A percentile compares a stretch with the other conserved stretches of the same genome.
Conservation (phyloP, 1,284 basidiomycete genomes). For the Puccinia triticina region DNA sequence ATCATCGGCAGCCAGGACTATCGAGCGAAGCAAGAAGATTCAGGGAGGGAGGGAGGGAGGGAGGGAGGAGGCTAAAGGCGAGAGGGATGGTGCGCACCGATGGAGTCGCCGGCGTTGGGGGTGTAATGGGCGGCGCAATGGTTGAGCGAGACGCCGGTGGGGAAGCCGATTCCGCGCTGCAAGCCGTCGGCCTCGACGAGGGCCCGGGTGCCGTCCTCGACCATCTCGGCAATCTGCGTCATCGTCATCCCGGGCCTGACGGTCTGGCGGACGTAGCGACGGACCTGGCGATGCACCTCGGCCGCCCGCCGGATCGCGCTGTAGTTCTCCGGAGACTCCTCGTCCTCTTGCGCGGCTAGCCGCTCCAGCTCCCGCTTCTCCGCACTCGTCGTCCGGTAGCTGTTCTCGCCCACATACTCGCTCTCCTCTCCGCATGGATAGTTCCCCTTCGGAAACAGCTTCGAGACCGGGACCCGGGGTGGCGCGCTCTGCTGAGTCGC, state of each 20-base stretch:
- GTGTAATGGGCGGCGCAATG: slow-evolving; percentile 96
- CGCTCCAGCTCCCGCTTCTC: slow-evolving; percentile 85
- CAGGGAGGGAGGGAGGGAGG: background rate
- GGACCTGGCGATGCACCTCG: slow-evolving; percentile 94
- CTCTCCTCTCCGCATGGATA: slow-evolving; percentile 92
- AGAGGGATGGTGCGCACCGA: slow-evolving; percentile 65
- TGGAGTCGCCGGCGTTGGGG: slow-evolving; percentile 91
- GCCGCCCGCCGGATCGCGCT: slow-evolving; percentile 85
- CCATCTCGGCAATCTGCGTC: slow-evolving; percentile 90
- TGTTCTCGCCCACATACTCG: slow-evolving; percentile 88
- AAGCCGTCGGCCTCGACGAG: slow-evolving; percentile 88
- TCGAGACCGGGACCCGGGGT: slow-evolving; percentile 84
- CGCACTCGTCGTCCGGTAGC: slow-evolving; percentile 83
- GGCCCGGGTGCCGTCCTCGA: slow-evolving; percentile 87
- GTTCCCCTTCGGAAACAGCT: slow-evolving; percentile 80
- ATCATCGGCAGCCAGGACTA: slow-evolving; percentile 80
- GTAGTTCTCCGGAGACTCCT: slow-evolving; percentile 69
- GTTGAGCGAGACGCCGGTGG: slow-evolving; percentile 93
- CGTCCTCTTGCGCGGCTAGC: slow-evolving; percentile 71
- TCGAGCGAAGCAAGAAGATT: background rate
- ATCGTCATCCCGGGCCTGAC: slow-evolving; percentile 93
- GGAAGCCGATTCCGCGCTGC: slow-evolving; percentile 86
- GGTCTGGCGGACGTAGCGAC: slow-evolving; percentile 74
- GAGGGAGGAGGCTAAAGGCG: background rate
- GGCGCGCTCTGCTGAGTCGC: slow-evolving; percentile 75